Conservation (phyloP, 495 filamentous ascomycete species). For the Aspergillus nidulans region DNA sequence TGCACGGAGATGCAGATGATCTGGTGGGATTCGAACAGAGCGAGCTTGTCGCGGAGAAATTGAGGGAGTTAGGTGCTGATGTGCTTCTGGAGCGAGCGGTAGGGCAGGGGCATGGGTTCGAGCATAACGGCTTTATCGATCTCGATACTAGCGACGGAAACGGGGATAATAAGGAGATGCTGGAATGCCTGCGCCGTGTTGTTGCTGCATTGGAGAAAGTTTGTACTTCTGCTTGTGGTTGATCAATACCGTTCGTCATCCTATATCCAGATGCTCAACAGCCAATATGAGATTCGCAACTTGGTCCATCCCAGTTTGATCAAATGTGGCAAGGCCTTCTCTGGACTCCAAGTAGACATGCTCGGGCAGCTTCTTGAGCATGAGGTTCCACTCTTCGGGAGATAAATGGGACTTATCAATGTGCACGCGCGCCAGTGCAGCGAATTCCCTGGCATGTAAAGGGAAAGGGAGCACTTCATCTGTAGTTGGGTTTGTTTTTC, state of each 20-base stretch:
- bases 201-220: background rate
- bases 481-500: background rate
- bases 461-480: background rate
- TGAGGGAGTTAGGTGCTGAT: background rate
- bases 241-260: background rate
- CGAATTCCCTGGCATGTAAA: background rate
- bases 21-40: background rate
- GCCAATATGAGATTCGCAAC: background rate
- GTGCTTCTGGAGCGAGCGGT: background rate
- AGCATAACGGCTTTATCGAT: background rate
- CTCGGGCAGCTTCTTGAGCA: background rate
- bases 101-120: background rate
- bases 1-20: background rate
- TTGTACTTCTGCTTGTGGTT: background rate
- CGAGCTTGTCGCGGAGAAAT: background rate
- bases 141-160: background rate
- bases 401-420: background rate
- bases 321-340: background rate
- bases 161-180: background rate
- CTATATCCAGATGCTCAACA: background rate
- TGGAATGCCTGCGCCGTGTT: background rate
- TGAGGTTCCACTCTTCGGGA: background rate
- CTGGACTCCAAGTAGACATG: background rate
- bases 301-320: background rate
- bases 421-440: background rate